Evolutionary conservation across 2,329 filamentous ascomycete species (phyloP).

Genomic region (Pseudogymnoascus sp.): DNA sequence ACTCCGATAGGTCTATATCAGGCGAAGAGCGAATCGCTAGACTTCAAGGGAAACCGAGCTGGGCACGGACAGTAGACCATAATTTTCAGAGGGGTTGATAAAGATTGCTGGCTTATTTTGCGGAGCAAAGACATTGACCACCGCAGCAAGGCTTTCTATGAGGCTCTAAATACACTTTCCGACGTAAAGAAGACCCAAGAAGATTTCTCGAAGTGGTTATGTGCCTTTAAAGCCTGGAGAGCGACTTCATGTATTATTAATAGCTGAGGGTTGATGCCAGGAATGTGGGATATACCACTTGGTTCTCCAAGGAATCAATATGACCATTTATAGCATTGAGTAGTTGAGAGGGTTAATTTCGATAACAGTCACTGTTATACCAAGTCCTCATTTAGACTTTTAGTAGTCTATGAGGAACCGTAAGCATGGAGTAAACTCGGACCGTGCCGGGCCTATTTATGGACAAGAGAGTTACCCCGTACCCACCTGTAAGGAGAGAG

Average conservation of each 20-base stretch:
- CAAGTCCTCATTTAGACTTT: neutral
- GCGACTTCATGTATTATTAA: neutral
- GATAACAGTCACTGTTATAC: neutral
- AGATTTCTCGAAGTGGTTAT: neutral
- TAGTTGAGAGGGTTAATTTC: neutral
- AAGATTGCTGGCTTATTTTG: neutral
- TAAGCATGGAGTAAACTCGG: conserved; percentile 4
- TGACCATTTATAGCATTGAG: neutral
- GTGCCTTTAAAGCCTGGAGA: neutral
- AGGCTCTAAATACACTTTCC: neutral
- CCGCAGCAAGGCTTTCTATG: neutral
- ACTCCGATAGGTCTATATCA: neutral
- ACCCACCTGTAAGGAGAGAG: neutral
- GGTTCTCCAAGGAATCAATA: neutral
- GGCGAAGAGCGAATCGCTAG: neutral
- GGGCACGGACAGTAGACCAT: neutral
- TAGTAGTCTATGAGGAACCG: neutral
- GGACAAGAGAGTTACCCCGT: neutral
- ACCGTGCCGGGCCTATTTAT: neutral
- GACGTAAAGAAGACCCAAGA: neutral
- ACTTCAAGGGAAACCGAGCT: neutral
- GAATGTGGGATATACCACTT: neutral
- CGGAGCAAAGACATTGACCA: neutral
- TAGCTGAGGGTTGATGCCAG: neutral
- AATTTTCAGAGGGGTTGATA: neutral